Evolutionary conservation across 768 basidiomycete species (phyloP).

Genomic region (Flagelloscypha sp.): DNA sequence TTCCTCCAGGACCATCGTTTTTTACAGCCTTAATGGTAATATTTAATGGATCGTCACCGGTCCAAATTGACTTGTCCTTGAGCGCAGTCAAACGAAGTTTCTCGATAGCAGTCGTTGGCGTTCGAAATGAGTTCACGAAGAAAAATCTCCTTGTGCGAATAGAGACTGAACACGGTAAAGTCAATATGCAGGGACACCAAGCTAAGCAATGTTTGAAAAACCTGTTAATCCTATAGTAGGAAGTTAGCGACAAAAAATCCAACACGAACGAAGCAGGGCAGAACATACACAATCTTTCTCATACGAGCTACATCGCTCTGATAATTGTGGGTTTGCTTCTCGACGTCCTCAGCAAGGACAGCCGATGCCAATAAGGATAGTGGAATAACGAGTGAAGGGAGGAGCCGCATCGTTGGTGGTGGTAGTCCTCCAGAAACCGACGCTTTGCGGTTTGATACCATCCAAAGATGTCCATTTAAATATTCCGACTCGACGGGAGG

Average conservation of each 20-base stretch:
- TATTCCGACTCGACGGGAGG: no score
- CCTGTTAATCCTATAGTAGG: no score
- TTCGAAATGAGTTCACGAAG: constrained; percentile 89
- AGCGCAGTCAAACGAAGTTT: constrained; percentile 83
- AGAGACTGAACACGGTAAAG: constrained; percentile 50
- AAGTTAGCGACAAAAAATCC: no score
- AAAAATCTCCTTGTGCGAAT: constrained; percentile 80
- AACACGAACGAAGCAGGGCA: no score
- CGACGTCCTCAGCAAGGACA: constrained; percentile 37
- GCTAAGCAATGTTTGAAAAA: constrained; percentile 15
- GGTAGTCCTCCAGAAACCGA: no score
- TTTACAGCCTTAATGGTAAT: constrained; percentile 79
- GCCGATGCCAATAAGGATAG: constrained; percentile 35
- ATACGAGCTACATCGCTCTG: constrained; percentile 91
- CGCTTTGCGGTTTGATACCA: no score
- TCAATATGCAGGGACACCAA: constrained; percentile 4
- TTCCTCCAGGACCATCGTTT: constrained; percentile 58
- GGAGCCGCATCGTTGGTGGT: constrained; percentile 50
- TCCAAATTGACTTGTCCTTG: constrained; percentile 65
- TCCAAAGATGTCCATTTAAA: no score
- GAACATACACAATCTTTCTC: constrained; percentile 86
- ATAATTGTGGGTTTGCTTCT: constrained; percentile 59
- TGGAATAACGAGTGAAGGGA: constrained; percentile 41
- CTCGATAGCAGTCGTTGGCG: constrained; percentile 93
- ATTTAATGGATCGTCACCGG: constrained; percentile 69